Evolutionary conservation across 139 green algal species (phyloP), one percentile per base, ranked within the genome.

Genomic region (Coelastrella sp.): DNA sequence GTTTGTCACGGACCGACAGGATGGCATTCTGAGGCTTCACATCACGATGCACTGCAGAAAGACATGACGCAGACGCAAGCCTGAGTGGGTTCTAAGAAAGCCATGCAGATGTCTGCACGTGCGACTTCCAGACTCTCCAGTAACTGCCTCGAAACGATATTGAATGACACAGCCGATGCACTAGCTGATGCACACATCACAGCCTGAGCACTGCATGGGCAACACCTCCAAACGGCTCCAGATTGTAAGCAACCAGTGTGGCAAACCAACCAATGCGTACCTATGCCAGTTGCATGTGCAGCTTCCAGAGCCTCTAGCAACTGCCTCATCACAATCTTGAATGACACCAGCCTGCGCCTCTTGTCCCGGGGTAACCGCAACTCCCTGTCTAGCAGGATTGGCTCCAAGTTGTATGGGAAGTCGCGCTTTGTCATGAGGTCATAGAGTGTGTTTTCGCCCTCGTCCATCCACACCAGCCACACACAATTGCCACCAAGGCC

Each of bases 11-110:
- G 13, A 80, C 56, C 11, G 90, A 95, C 11, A 99, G 22, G 74
- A 99, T 97, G 54, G 92, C 94, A 94, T 99, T 99, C 92, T 98
- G 95, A 0, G 97, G 97, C 93, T 99, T 99, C 57, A 99, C 83
- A 92, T 99, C 97, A n/a, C 97, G 94, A 91, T 98, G 97, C 17
- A 99, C 96, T 79, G 98, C 97, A 76, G 6, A 8, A 13, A 76
- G 68, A 71, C 61, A 71, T 10, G 11, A 71, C 1, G 61, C 61
- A 71, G 14, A 71, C 61, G 14, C 11, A 10, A 71, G 61, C 14
- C 14, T 71, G 61, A 3, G 3, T 3, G n/a, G n/a, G n/a, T n/a
- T n/a, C n/a, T n/a, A n/a, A n/a, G n/a, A n/a, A n/a, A n/a, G n/a
- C n/a, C n/a, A n/a, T n/a, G n/a, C n/a, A n/a, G n/a, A n/a, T n/a